phyloP scores from a whole-genome alignment of 345 rosid species.

The Salix suchowensis region DNA sequence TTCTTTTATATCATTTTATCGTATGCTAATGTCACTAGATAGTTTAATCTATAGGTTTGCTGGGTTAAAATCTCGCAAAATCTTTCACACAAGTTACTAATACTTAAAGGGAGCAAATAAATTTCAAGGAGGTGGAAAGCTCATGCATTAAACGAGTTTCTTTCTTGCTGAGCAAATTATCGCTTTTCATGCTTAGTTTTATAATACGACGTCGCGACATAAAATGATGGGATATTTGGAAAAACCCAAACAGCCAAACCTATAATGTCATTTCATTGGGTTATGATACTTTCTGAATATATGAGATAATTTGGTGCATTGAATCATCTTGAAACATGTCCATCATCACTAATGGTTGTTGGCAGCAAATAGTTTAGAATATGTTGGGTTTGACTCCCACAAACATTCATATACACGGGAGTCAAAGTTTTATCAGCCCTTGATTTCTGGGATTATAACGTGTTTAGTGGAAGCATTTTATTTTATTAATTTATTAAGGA shows the following conservation, averaged over 20 bases:
- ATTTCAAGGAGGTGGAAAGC: neutral
- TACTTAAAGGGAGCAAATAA: neutral
- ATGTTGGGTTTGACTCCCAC: neutral
- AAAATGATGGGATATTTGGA: neutral
- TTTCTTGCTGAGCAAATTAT: neutral
- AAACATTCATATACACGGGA: neutral
- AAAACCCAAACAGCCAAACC: neutral
- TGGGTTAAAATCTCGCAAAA: neutral
- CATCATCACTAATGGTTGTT: neutral
- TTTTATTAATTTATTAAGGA: no score
- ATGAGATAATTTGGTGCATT: no score
- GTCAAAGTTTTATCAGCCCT: neutral
- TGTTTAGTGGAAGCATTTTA: neutral
- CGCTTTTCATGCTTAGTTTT: neutral
- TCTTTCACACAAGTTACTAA: no score
- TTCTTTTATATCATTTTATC: no score
- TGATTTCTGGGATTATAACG: neutral
- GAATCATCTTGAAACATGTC: neutral
- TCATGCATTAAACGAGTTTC: neutral
- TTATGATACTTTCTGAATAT: neutral
- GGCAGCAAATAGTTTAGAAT: neutral
- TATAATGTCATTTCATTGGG: neutral
- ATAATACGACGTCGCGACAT: neutral
- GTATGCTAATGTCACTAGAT: no score
- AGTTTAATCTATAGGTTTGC: no score